Base-by-base conservation (phyloP, 257 asterid species). In the Mentha longifolia region DNA sequence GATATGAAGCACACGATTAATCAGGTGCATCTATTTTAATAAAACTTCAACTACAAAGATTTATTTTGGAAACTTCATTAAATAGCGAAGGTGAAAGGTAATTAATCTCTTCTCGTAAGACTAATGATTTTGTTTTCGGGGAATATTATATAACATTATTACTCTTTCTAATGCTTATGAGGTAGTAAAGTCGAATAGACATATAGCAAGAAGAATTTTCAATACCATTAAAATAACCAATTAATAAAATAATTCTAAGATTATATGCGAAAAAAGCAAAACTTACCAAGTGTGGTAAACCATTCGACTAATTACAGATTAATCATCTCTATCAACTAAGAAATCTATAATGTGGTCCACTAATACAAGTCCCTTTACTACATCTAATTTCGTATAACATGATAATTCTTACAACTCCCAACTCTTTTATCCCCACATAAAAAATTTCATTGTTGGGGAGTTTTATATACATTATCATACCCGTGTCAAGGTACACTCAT, bases 311-410 rank as follows among this genome's bases (percentile, higher is more conserved):
- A 25, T n/a, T 42, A 25, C 25, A 37, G 20, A 37, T 51, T 6
- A 72, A 37, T 63, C 14, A 43, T 5, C 31, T 50, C 9, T 61
- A 20, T 1, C 20, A 72, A 51, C 16, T 50, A 37, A 9, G 30
- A 16, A 15, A 52, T 16, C 66, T 0, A 28, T 42, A 64, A 37
- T 30, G 77, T 64, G 77, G 77, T 64, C 72, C 13, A 67, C 22
- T 6, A 28, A 65, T 22, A 10, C 39, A 47, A 39, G 61, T 52
- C 77, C 47, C n/a, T 15, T 63, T 73, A 60, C 11, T 6, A 63
- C 42, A 52, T 73, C 71, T 73, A 63, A 63, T 52, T 73, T 54
- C 30, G 59, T 63, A 54, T 54, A 72, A 63, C 47, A 72, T 41
- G 71, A 30, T 55, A 35, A 63, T 7, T 37, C 41, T 51, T 30